Conservation (phyloP, 306 rosid species). For the Casuarina glauca region DNA sequence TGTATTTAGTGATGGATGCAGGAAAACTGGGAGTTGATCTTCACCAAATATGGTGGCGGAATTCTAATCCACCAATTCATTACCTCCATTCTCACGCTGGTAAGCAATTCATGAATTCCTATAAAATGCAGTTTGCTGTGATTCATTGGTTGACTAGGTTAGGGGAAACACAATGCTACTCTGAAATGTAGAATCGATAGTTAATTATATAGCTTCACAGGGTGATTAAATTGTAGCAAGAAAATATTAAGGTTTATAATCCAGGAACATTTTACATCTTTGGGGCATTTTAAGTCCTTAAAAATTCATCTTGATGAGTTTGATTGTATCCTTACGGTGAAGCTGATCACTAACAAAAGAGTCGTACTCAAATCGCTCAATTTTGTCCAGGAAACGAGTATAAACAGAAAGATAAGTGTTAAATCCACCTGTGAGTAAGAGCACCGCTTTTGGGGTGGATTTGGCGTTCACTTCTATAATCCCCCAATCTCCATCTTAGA, state of each 20-base stretch:
- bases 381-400: not conserved
- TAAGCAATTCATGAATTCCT: conserved; percentile 28
- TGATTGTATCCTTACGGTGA: not conserved
- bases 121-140: not conserved
- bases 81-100: conserved; percentile 38
- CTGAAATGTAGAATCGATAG: no score
- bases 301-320: not conserved
- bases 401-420: no score
- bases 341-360: not conserved
- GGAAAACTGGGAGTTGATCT: conserved; percentile 69
- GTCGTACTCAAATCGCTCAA: not conserved
- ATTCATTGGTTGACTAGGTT: not conserved
- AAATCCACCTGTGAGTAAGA: no score
- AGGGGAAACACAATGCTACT: not conserved
- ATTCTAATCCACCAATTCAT: conserved; percentile 48
- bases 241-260: not conserved
- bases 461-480: not conserved
- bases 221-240: not conserved
- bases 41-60: conserved; percentile 53
- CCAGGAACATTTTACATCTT: not conserved
- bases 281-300: not conserved
- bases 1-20: conserved; percentile 39
- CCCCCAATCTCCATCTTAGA: no score
- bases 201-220: not conserved
- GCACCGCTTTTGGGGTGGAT: not conserved